Evolutionary conservation across 805 yeast species (phyloP), one percentile per base, ranked within the genome.

Genomic region (Barnettozyma vustinii): DNA sequence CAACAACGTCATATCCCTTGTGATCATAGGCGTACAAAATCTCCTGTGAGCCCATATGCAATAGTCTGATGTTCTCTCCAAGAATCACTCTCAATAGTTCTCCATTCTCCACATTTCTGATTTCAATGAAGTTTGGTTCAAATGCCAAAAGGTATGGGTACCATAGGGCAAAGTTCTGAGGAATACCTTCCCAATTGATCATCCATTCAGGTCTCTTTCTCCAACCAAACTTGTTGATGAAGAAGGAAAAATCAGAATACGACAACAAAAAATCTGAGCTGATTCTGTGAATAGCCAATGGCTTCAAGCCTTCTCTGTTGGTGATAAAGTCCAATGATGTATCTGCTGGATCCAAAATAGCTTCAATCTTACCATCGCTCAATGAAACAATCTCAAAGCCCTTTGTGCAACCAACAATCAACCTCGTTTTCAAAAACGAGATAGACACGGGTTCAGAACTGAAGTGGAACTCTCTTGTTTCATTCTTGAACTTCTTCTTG

Each of bases 181-280:
- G 98, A 45, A 83, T 79, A 35, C 98, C 97, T 69, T 94, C 98
- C 99, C 99, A 94, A 62, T 86, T 83, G 46, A 94, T 84, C 55
- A 91, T 85, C 91, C 96, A 91, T 45, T 88, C 92, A 40, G 94
- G 88, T 54, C 91, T 81, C 18, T 95, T 84, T 57, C 97, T 78
- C 99, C 99, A 94, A 21, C 99, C 99, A 65, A 91, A 91, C 51
- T 86, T 78, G 61, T 94, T 91, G 57, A 94, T 95, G 67, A 87
- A 90, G 66, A 94, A 94, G 42, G 97, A 92, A 64, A 92, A 90
- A 63, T 90, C 97, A 5, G 95, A 81, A 64, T 92, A 94, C 64
- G 91, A 84, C 55, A 94, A 76, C 59, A 94, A 70, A 64, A 92
- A 94, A 69, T 91, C 94, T 47, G 84, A 81, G 50, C 92, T 94